Conservation (phyloP, 306 rosid species). For the Prunus padus region DNA sequence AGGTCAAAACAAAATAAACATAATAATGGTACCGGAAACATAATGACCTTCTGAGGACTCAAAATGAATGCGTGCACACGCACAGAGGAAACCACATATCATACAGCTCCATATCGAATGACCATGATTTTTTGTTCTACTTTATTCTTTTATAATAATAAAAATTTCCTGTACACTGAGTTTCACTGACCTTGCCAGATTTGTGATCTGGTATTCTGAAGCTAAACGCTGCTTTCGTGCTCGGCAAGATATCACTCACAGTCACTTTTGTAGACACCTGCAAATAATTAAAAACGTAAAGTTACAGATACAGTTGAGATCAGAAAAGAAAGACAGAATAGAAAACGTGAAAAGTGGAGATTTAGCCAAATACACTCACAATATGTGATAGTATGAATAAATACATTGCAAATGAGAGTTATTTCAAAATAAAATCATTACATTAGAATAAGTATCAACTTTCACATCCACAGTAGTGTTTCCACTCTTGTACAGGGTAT, state of each 20-base stretch:
- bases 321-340: not conserved
- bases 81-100: not conserved
- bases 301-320: constrained; percentile 4
- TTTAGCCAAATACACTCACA: not conserved
- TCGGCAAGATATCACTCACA: constrained; percentile 54
- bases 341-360: not conserved
- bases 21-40: not conserved
- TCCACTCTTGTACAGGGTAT: constrained; percentile 76
- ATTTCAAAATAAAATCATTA: constrained; percentile 35
- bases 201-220: constrained; percentile 89
- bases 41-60: not conserved
- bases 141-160: not conserved
- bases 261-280: constrained; percentile 86
- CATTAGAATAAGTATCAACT: constrained; percentile 80
- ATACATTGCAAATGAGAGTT: not conserved
- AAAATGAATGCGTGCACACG: not conserved
- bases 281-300: not conserved
- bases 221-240: constrained; percentile 71
- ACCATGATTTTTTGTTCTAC: not conserved
- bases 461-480: constrained; percentile 72
- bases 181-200: constrained; percentile 83
- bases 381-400: not conserved
- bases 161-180: not conserved
- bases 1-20: not conserved
- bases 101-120: not conserved